Evolutionary conservation across 441 rosid genomes (phyloP).

Genomic region (Breynia disticha): DNA sequence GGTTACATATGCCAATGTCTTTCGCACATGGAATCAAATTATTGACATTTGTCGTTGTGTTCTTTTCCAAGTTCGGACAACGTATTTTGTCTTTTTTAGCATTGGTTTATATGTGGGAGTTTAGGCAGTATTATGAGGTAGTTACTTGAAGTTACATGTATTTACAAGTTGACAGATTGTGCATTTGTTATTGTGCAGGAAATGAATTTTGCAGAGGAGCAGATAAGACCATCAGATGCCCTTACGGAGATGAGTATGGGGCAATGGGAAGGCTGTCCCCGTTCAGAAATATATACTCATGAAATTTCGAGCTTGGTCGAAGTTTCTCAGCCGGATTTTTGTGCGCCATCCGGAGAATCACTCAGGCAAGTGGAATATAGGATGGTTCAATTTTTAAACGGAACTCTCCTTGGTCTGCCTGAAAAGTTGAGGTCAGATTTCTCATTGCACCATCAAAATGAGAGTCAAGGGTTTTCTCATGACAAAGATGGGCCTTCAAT

Average conservation of each 20-base stretch:
- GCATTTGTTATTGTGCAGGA: conserved; percentile 42
- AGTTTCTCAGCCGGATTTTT: conserved; percentile 75
- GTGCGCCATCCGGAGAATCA: conserved; percentile 80
- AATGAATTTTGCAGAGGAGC: conserved; percentile 62
- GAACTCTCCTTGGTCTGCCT: conserved; percentile 44
- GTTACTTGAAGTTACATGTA: background rate
- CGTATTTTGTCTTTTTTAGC: background rate
- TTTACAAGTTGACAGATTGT: conserved; percentile 13
- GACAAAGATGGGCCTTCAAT: conserved; percentile 47
- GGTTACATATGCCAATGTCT: too few relatives aligned
- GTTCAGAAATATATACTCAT: conserved; percentile 49
- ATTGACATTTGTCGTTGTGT: too few relatives aligned
- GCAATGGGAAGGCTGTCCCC: conserved; percentile 71
- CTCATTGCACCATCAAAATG: conserved; percentile 34
- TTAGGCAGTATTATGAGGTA: too few relatives aligned
- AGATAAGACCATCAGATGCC: conserved; percentile 62
- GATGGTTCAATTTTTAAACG: conserved; percentile 76
- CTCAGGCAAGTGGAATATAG: conserved; percentile 85
- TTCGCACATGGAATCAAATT: too few relatives aligned
- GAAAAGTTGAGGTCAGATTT: conserved; percentile 62
- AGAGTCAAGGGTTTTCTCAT: conserved; percentile 37
- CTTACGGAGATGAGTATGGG: conserved; percentile 75
- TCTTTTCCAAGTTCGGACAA: too few relatives aligned
- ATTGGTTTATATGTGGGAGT: too few relatives aligned
- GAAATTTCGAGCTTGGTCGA: conserved; percentile 57